Conservation (phyloP, 2,329 filamentous ascomycete species). For the Stagonosporopsis chrysanthemi region DNA sequence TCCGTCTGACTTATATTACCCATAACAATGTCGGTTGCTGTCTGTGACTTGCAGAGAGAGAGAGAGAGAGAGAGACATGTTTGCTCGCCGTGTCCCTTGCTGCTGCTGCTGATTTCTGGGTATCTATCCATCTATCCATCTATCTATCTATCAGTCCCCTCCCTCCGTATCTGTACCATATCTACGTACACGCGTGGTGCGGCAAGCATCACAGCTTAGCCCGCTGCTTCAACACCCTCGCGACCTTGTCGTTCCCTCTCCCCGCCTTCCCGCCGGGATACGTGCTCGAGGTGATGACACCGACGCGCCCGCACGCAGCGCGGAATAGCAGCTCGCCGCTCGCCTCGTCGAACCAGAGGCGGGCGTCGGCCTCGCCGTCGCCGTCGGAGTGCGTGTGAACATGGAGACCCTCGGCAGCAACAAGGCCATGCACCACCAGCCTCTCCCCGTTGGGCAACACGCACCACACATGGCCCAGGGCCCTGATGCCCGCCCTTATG, state of each 20-base stretch:
- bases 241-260: constrained; percentile 19
- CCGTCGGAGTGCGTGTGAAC: too few species aligned
- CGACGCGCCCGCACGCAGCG: constrained; percentile 9
- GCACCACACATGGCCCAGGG: constrained; percentile 74
- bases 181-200: too few species aligned
- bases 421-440: constrained; percentile 36
- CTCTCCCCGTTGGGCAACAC: constrained; percentile 37
- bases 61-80: too few species aligned
- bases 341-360: constrained; percentile 9
- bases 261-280: constrained; percentile 21
- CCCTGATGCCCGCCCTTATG: constrained; percentile 64
- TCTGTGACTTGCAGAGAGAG: too few species aligned
- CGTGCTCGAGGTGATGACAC: constrained; percentile 18
- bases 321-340: constrained; percentile 10
- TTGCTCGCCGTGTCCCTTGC: too few species aligned
- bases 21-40: too few species aligned
- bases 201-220: neutral
- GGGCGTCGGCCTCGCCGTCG: neutral
- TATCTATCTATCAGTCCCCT: too few species aligned
- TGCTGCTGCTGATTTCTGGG: too few species aligned
- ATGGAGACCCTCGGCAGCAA: neutral
- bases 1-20: too few species aligned
- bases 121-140: too few species aligned
- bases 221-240: neutral
- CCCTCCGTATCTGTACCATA: too few species aligned